Percentiles rank a stretch among this genome's conserved stretches.
Conservation (phyloP, 345 rosid genomes). For the Dimocarpus longan region DNA sequence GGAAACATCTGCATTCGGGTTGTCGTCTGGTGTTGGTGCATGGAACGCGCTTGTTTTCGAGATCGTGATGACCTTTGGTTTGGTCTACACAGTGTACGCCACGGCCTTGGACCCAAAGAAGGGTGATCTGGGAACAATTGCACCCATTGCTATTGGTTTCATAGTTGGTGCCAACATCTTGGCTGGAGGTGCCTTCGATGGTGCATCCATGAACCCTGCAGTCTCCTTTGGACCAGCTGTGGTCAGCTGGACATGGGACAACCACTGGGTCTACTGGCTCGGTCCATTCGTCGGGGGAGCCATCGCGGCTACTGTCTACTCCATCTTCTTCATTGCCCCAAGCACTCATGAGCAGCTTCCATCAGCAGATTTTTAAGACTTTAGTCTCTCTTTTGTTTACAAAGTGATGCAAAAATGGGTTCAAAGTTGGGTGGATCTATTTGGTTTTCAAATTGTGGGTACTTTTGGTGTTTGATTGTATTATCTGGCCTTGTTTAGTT, state of each 20-base stretch:
- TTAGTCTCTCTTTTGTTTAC: background rate
- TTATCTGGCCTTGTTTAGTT: slow-evolving; percentile 21
- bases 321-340: slow-evolving; percentile 54
- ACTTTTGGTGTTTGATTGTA: slow-evolving; percentile 32
- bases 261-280: slow-evolving; percentile 94
- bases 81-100: slow-evolving; percentile 89
- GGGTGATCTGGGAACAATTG: slow-evolving; percentile 76
- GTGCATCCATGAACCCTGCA: slow-evolving; percentile 96
- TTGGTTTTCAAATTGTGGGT: slow-evolving; percentile 30
- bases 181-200: slow-evolving; percentile 89
- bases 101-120: slow-evolving; percentile 92
- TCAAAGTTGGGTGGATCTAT: slow-evolving; percentile 22
- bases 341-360: slow-evolving; percentile 71
- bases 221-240: slow-evolving; percentile 95
- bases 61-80: slow-evolving; percentile 94
- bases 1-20: slow-evolving; percentile 63
- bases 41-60: slow-evolving; percentile 84
- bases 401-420: background rate
- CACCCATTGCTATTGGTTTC: slow-evolving; percentile 88
- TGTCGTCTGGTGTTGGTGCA: slow-evolving; percentile 68
- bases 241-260: slow-evolving; percentile 92
- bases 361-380: slow-evolving; percentile 49
- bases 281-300: slow-evolving; percentile 83
- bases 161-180: slow-evolving; percentile 93
- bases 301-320: slow-evolving; percentile 69